phyloP scores from a whole-genome alignment of 73 alveolate genomes.

The Strombidium stylifer region DNA sequence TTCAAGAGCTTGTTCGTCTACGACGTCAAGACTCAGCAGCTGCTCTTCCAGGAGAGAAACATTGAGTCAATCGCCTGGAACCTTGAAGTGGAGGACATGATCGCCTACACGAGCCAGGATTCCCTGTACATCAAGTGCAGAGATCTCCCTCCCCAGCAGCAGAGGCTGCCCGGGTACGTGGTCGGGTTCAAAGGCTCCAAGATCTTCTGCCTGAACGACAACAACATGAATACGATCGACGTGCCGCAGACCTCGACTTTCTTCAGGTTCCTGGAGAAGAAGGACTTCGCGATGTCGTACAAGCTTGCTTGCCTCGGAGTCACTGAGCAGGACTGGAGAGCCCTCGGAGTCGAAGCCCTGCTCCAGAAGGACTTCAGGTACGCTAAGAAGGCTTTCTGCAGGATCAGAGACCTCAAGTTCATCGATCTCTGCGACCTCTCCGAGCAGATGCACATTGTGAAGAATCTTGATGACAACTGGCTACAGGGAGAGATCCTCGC shows the following conservation, averaged over 20 bases:
- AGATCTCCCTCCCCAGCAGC: slow-evolving; percentile 84
- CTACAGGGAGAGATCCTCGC: slow-evolving; percentile 88
- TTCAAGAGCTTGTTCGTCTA: slow-evolving; percentile 84
- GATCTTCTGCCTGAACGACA: slow-evolving; percentile 88
- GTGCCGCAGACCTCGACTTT: slow-evolving; percentile 94
- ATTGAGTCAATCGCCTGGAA: slow-evolving; percentile 96
- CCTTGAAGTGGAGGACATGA: slow-evolving; percentile 95
- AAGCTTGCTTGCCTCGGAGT: slow-evolving; percentile 98
- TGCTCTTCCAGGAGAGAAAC: slow-evolving; percentile 84
- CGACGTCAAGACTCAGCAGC: slow-evolving; percentile 84
- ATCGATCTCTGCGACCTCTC: slow-evolving; percentile 81
- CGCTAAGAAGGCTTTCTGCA: slow-evolving; percentile 89
- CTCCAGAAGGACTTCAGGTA: slow-evolving; percentile 79
- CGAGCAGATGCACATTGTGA: slow-evolving; percentile 72
- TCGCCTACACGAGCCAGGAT: slow-evolving; percentile 77
- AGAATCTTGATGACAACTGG: slow-evolving; percentile 73
- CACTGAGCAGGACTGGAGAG: slow-evolving; percentile 97
- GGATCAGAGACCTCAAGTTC: slow-evolving; percentile 89
- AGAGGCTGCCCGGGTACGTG: slow-evolving; percentile 90
- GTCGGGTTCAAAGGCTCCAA: slow-evolving; percentile 98
- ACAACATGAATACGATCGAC: slow-evolving; percentile 85
- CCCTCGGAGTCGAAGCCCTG: slow-evolving; percentile 93
- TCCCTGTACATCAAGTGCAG: slow-evolving; percentile 52
- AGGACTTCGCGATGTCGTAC: slow-evolving; percentile 85
- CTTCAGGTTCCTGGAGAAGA: slow-evolving; percentile 90